A percentile compares a stretch with the other conserved stretches of the same genome.
phyloP scores from a whole-genome alignment of 768 basidiomycete species.

The Pleurotus platypus region DNA sequence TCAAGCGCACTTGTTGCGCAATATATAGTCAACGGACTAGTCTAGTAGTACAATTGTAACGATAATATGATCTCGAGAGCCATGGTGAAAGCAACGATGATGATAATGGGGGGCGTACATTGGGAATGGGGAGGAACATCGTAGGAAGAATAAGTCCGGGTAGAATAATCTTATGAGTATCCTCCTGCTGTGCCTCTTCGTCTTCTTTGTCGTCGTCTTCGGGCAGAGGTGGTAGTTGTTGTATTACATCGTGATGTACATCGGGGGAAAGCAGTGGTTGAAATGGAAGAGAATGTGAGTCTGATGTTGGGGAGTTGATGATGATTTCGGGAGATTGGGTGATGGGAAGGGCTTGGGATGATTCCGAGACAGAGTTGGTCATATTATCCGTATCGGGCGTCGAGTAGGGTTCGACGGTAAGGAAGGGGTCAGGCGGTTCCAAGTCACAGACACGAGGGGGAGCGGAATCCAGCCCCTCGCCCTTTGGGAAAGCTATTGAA shows the following conservation, averaged over 20 bases:
- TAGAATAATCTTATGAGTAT: constrained; percentile 56
- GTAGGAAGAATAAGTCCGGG: constrained; percentile 69
- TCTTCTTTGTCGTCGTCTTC: constrained; percentile 18
- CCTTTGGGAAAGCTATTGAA: neutral
- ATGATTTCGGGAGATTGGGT: constrained; percentile 39
- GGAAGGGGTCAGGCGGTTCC: constrained; percentile 59
- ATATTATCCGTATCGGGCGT: constrained; percentile 31
- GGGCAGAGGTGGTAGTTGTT: constrained; percentile 25
- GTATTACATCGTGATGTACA: constrained; percentile 54
- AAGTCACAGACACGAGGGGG: constrained; percentile 34
- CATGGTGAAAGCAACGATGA: constrained; percentile 8
- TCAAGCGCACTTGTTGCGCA: too few species aligned
- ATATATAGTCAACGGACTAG: constrained; percentile 63
- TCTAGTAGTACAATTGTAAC: constrained; percentile 53
- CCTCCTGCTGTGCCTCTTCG: constrained; percentile 39
- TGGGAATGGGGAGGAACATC: constrained; percentile 87
- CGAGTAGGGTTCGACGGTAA: constrained; percentile 52
- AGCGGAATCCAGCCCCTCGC: constrained; percentile 22
- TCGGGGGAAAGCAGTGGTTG: constrained; percentile 18
- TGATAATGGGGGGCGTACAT: constrained; percentile 64
- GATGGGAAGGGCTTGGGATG: constrained; percentile 24
- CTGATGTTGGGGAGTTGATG: constrained; percentile 27
- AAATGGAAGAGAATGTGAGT: neutral
- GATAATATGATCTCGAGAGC: constrained; percentile 28
- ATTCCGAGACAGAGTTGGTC: constrained; percentile 23